Evolutionary conservation across 192 early-diverging fungal genomes (phyloP).

Genomic region (Borealophlyctis nickersoniae): DNA sequence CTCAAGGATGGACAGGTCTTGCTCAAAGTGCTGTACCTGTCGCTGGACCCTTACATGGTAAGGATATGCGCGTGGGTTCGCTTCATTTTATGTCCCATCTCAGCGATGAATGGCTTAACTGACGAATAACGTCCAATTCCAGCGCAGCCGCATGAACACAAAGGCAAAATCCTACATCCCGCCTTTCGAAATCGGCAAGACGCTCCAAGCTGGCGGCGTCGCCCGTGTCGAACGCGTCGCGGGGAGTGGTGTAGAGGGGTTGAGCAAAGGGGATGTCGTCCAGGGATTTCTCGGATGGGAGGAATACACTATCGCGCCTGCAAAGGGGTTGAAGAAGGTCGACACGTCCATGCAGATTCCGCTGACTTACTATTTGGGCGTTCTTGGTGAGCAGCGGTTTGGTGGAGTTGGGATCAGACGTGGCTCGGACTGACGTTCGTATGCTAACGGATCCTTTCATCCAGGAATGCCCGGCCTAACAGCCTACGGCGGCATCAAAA

Average conservation of each 20-base stretch:
- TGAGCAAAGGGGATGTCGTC: constrained; percentile 52
- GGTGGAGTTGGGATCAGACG: neutral
- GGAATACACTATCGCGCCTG: constrained; percentile 48
- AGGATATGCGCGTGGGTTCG: neutral
- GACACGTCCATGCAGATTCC: constrained; percentile 42
- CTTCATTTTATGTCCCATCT: no score
- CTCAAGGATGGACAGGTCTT: constrained; percentile 46
- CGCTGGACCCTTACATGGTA: constrained; percentile 74
- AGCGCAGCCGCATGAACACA: constrained; percentile 59
- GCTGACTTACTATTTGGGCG: constrained; percentile 57
- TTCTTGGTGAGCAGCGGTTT: constrained; percentile 43
- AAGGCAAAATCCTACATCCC: constrained; percentile 37
- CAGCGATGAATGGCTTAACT: no score
- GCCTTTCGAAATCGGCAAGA: constrained; percentile 56
- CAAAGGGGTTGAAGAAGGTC: constrained; percentile 29
- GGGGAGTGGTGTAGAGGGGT: constrained; percentile 61
- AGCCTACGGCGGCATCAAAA: constrained; percentile 65
- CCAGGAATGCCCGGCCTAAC: constrained; percentile 79
- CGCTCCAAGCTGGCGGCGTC: constrained; percentile 60
- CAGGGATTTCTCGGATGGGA: constrained; percentile 61
- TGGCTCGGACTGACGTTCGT: neutral
- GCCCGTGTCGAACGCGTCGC: constrained; percentile 59
- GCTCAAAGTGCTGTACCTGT: constrained; percentile 63
- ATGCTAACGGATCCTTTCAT: neutral
- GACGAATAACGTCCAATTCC: no score